Base-by-base conservation (phyloP, 192 early-diverging fungal species). In the Coemansia erecta region DNA sequence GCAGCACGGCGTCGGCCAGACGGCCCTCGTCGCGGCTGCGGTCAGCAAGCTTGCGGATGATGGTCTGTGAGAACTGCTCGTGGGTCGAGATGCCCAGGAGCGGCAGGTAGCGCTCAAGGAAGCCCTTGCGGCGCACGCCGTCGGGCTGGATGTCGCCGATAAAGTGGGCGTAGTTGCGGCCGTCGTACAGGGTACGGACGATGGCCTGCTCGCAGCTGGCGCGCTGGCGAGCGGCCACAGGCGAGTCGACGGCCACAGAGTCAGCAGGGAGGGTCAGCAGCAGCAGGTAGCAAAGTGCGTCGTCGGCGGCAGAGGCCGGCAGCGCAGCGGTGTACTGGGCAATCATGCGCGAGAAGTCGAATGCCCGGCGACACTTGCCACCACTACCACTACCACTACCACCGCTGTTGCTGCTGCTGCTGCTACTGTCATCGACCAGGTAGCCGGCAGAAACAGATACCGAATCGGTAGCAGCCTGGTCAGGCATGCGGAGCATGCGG, bases 401-500 rank as follows among this genome's bases (percentile, higher is more conserved):
- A n/a, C n/a, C 57, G 54, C 28, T 24, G 13, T 12, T 47, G 51
- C 40, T 39, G 63, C 15, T 37, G 49, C n/a, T n/a, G n/a, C n/a
- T n/a, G n/a, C n/a, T n/a, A n/a, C n/a, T n/a, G n/a, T n/a, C n/a
- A n/a, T 50, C 61, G 26, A 21, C 14, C 14, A 48, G 46, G 46
- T 48, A 48, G 3, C 46, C 23, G 45, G 74, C 67, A 15, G 66
- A 45, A 19, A 64, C 56, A 17, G 66, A 56, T 12, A 23, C 26
- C 12, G 28, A n/a, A 21, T 31, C 31, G 19, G 53, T 10, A 10
- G 81, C 60, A 15, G 73, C 67, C 24, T 79, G 69, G 7, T 85
- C 76, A 40, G 92, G 86, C 24, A 93, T 82, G 15, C 85, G 79
- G 13, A 99, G 74, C 47, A 92, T 66, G 11, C 95, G 91, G 60